Percentiles rank a stretch among this genome's conserved stretches.
These are phyloP conservation scores for Chimonanthus salicifolius DNA, from an alignment of 164 flowering plant genomes.

Conservation along the genomic window DNA sequence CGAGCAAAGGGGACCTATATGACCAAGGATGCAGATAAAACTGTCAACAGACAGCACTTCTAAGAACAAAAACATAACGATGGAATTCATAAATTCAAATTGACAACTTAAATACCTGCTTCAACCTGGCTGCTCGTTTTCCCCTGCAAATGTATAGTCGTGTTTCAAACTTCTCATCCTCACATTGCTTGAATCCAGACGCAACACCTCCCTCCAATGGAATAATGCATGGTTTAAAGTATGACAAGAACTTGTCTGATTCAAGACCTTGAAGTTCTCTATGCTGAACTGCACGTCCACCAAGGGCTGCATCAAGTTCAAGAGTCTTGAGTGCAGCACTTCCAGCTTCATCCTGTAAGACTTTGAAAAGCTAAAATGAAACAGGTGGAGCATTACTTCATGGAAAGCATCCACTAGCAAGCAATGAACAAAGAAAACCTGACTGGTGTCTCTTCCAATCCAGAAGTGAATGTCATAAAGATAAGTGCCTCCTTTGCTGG, in stretches of 20 bases:
- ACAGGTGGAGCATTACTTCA: not conserved
- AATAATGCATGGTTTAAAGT: conserved; percentile 92
- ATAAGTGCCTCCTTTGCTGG: conserved; percentile 82
- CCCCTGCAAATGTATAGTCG: conserved; percentile 82
- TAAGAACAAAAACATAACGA: not conserved
- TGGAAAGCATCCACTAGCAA: not conserved
- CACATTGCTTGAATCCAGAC: conserved; percentile 81
- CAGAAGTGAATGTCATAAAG: conserved; percentile 87
- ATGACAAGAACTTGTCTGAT: conserved; percentile 94
- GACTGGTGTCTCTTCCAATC: conserved; percentile 96
- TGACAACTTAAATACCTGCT: conserved; percentile 48
- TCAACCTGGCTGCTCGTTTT: conserved; percentile 78
- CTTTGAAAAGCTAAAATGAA: conserved; percentile 8
- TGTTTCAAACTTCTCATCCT: conserved; percentile 87
- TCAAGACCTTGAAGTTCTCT: conserved; percentile 96
- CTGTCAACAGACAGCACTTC: conserved; percentile 1
- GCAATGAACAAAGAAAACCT: conserved; percentile 40
- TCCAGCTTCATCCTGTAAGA: conserved; percentile 90
- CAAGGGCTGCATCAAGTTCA: conserved; percentile 92
- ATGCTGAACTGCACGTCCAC: conserved; percentile 97
- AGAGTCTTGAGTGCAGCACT: conserved; percentile 96
- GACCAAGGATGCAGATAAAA: conserved; percentile 17
- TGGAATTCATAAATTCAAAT: not conserved
- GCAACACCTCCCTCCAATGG: conserved; percentile 98
- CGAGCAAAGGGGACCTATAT: conserved; percentile 90